A percentile compares a stretch with the other conserved stretches of the same genome.
These are phyloP conservation scores for Thalassiosira ordinaria DNA, from an alignment of 352 stramenopile genomes.

Conservation along the genomic window DNA sequence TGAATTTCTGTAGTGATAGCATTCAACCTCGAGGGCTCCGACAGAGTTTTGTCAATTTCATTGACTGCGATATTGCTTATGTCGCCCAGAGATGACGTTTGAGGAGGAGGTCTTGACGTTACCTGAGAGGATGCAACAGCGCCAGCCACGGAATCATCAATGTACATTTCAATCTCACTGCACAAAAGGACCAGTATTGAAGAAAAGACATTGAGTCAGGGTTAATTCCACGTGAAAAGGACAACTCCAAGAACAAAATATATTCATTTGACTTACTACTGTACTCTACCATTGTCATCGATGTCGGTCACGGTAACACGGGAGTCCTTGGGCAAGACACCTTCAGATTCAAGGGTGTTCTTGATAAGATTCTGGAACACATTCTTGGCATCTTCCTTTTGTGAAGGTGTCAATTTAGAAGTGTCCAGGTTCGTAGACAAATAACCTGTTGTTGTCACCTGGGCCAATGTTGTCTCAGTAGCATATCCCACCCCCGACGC, in stretches of 20 bases:
- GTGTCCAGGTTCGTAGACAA: slow-evolving; percentile 53
- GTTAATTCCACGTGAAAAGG: no score
- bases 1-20: slow-evolving; percentile 5
- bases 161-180: slow-evolving; percentile 33
- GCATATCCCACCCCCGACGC: slow-evolving; percentile 13
- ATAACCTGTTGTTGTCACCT: slow-evolving; percentile 40
- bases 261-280: no score
- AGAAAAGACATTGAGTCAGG: no score
- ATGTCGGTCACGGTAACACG: slow-evolving; percentile 40
- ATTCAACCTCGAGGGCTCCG: background rate
- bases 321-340: slow-evolving; percentile 20
- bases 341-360: slow-evolving; percentile 30
- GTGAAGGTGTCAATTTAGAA: slow-evolving; percentile 28
- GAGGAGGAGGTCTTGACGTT: slow-evolving; percentile 6
- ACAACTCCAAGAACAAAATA: no score
- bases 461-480: slow-evolving; percentile 10
- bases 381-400: slow-evolving; percentile 44
- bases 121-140: background rate
- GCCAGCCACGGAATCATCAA: slow-evolving; percentile 17
- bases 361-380: slow-evolving; percentile 40
- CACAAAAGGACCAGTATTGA: no score
- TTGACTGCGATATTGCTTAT: background rate
- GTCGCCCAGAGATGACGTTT: slow-evolving; percentile 10
- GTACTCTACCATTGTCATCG: slow-evolving; percentile 22
- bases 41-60: slow-evolving; percentile 1